Percentiles rank a stretch among this genome's conserved stretches.
Evolutionary conservation across 2,329 filamentous ascomycete species (phyloP).

Genomic region (Alternaria brassicicola): DNA sequence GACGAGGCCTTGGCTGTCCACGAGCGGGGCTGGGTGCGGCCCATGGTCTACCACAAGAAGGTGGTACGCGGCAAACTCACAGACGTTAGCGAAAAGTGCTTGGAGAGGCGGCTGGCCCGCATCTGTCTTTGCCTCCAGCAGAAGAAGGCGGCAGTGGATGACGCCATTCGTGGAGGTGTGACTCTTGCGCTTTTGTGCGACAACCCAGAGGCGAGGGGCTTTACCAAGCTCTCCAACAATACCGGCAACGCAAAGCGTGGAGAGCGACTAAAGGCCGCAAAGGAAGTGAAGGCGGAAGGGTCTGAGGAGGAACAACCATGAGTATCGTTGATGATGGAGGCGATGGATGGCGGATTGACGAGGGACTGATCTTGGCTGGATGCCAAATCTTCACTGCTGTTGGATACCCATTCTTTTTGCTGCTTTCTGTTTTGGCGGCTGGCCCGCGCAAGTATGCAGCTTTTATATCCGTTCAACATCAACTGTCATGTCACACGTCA

Average conservation of each 20-base stretch:
- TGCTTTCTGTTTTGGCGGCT: background rate
- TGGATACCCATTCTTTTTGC: background rate
- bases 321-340: background rate
- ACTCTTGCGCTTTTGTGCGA: slow-evolving; percentile 31
- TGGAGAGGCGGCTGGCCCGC: slow-evolving; percentile 27
- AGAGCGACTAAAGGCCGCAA: slow-evolving; percentile 13
- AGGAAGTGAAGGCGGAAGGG: background rate
- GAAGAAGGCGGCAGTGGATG: slow-evolving; percentile 36
- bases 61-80: slow-evolving; percentile 30
- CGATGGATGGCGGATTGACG: background rate
- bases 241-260: slow-evolving; percentile 30
- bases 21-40: slow-evolving; percentile 30
- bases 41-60: slow-evolving; percentile 31
- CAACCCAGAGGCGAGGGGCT: slow-evolving; percentile 29
- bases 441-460: background rate
- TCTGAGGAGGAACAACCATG: background rate
- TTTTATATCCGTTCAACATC: background rate
- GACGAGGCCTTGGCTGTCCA: slow-evolving; percentile 34
- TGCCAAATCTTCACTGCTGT: background rate
- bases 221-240: slow-evolving; percentile 35
- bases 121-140: slow-evolving; percentile 29
- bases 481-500: background rate
- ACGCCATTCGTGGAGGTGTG: slow-evolving; percentile 34
- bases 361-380: background rate
- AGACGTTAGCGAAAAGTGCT: slow-evolving; percentile 21